Evolutionary conservation across 1,284 basidiomycete genomes (phyloP).

Genomic region (Porphyrellus sp.): DNA sequence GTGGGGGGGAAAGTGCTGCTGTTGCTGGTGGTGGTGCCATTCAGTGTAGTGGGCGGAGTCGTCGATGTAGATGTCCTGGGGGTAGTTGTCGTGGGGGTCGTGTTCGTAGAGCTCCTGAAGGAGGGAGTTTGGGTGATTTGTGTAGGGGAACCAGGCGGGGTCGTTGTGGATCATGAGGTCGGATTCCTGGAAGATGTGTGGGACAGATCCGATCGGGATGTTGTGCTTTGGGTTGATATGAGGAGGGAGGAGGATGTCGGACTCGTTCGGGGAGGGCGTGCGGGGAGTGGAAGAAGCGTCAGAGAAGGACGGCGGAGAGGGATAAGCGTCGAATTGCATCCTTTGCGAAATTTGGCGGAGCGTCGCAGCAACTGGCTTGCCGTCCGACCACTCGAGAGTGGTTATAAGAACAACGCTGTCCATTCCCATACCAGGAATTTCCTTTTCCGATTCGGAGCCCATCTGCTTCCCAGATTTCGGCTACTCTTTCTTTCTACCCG

Average conservation of each 20-base stretch:
- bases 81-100: slow-evolving; percentile 56
- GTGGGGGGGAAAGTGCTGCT: slow-evolving; percentile 30
- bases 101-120: slow-evolving; percentile 68
- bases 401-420: slow-evolving; percentile 38
- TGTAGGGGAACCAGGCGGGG: slow-evolving; percentile 30
- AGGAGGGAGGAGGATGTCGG: slow-evolving; percentile 42
- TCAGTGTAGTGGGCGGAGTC: slow-evolving; percentile 40
- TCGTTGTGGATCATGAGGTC: slow-evolving; percentile 38
- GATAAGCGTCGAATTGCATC: slow-evolving; percentile 69
- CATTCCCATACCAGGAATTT: slow-evolving; percentile 20
- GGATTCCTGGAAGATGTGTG: slow-evolving; percentile 50
- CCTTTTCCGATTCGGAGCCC: slow-evolving; percentile 21
- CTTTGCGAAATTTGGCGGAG: slow-evolving; percentile 11
- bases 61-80: slow-evolving; percentile 36
- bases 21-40: slow-evolving; percentile 38
- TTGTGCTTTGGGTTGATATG: slow-evolving; percentile 38
- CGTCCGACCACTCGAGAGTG: slow-evolving; percentile 15
- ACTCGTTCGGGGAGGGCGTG: slow-evolving; percentile 59
- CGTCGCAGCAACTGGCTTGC: slow-evolving; percentile 22
- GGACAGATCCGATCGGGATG: slow-evolving; percentile 46
- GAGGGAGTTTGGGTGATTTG: slow-evolving; percentile 49
- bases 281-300: slow-evolving; percentile 61
- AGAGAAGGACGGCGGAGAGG: slow-evolving; percentile 48
- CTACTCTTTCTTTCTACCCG: slow-evolving; percentile 38
- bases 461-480: slow-evolving; percentile 39